These are phyloP conservation scores for Chlamydomonas eustigma DNA, from an alignment of 139 green algal species.

Conservation along the genomic window DNA sequence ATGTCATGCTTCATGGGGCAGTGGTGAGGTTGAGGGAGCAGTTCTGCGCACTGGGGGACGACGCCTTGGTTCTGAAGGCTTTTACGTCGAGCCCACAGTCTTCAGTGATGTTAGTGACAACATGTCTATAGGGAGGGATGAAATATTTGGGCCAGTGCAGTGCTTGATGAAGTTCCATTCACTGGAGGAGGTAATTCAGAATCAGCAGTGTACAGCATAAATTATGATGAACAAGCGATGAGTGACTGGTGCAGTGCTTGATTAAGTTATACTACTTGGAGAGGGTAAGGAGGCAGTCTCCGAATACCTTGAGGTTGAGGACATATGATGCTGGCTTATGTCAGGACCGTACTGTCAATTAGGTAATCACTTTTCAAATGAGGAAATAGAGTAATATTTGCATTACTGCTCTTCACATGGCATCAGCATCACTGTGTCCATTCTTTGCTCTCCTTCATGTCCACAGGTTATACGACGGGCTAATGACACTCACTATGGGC, in stretches of 20 bases:
- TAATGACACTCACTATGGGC: slow-evolving; percentile 66
- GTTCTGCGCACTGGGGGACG: slow-evolving; percentile 68
- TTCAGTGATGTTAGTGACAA: slow-evolving; percentile 56
- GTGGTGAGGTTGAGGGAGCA: slow-evolving; percentile 56
- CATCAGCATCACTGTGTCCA: too few species aligned
- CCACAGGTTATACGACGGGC: slow-evolving; percentile 57
- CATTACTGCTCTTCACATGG: too few species aligned
- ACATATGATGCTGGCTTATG: too few species aligned
- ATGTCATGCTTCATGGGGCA: too few species aligned
- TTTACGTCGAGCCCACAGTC: slow-evolving; percentile 69
- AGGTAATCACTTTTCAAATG: too few species aligned
- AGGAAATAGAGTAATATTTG: too few species aligned
- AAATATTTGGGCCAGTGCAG: slow-evolving; percentile 74
- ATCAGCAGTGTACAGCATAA: too few species aligned
- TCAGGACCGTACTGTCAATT: too few species aligned
- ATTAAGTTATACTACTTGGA: not conserved
- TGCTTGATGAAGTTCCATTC: slow-evolving; percentile 63
- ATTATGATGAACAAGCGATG: too few species aligned
- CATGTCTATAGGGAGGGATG: slow-evolving; percentile 73
- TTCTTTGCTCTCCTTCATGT: too few species aligned
- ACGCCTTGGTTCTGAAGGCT: slow-evolving; percentile 44
- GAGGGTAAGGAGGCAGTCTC: not conserved
- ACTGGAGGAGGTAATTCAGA: slow-evolving; percentile 73
- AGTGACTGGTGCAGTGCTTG: not conserved
- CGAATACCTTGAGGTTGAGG: too few species aligned